Base-by-base conservation (phyloP, 805 yeast species). In the Saccharomycopsis fodiens region DNA sequence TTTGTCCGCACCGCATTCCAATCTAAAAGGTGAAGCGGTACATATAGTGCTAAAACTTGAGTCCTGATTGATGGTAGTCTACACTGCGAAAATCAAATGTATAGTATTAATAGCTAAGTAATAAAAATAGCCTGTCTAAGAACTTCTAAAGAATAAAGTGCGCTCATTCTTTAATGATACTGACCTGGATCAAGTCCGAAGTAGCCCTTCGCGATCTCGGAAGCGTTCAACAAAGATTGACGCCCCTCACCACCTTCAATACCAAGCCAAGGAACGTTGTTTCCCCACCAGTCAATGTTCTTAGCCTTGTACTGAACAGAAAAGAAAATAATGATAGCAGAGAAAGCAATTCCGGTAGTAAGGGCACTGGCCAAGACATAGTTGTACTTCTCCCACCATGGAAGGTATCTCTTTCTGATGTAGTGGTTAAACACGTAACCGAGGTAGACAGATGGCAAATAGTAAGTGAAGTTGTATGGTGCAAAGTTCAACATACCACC, bases 251-350 rank as follows among this genome's bases (percentile, higher is more conserved):
- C 62, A 35, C 63, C 67, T 39, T 71, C 75, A 34, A 62, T 45
- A 46, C 75, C 75, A 1, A 39, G 52, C 41, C 52, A 56, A 0
- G 57, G 35, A 10, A 68, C 62, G 51, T 68, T 59, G 46, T 77
- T 78, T 1, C 87, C 87, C 87, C 87, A 81, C 87, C 87, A 81
- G 35, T 61, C 50, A 12, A 79, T 43, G 3, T 57, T 50, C 22
- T 62, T 64, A 2, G 65, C 63, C 39, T 73, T 67, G 54, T 68
- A 76, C 47, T 66, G 63, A 3, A 70, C 69, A 1, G 73, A 61
- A 55, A 77, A 76, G 62, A 81, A 81, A 13, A 62, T 49, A 3
- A 80, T 61, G 38, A 78, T 62, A 1, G 76, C 78, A 47, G 79
- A 66, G 51, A 79, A 69, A 2, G 84, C 85, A 16, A 78, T 73